Evolutionary conservation across 805 yeast genomes (phyloP).

Genomic region (Yamadazyma insecticola): DNA sequence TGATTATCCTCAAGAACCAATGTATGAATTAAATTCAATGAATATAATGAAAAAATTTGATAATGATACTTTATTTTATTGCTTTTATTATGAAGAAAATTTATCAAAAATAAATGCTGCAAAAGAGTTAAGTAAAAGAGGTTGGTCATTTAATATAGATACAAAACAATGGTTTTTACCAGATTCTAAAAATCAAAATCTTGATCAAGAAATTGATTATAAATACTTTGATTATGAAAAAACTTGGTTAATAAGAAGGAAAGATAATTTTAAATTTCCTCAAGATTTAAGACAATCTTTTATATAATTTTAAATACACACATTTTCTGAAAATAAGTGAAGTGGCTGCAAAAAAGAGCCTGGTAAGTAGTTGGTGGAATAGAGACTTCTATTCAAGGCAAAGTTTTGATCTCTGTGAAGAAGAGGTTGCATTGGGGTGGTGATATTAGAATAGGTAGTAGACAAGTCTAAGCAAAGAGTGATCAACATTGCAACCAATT

Average conservation of each 20-base stretch:
- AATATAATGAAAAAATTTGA: slow-evolving; percentile 67
- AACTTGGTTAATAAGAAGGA: slow-evolving; percentile 47
- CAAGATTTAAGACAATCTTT: slow-evolving; percentile 27
- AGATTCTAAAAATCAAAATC: slow-evolving; percentile 46
- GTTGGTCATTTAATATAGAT: slow-evolving; percentile 76
- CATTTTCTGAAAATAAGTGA: too few relatives aligned
- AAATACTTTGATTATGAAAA: slow-evolving; percentile 81
- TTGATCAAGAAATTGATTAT: slow-evolving; percentile 51
- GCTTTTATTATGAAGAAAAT: slow-evolving; percentile 73
- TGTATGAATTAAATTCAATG: slow-evolving; percentile 60
- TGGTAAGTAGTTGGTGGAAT: too few relatives aligned
- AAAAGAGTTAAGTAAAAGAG: slow-evolving; percentile 68
- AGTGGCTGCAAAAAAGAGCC: too few relatives aligned
- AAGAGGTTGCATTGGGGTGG: too few relatives aligned
- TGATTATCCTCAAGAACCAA: slow-evolving; percentile 84
- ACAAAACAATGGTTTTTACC: slow-evolving; percentile 78
- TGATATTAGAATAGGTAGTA: too few relatives aligned
- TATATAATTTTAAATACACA: too few relatives aligned
- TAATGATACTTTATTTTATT: slow-evolving; percentile 83
- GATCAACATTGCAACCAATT: too few relatives aligned
- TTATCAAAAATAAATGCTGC: slow-evolving; percentile 56
- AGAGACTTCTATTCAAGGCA: too few relatives aligned
- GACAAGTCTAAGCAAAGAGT: too few relatives aligned
- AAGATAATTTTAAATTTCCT: slow-evolving; percentile 34
- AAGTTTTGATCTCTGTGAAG: too few relatives aligned